Base-by-base conservation (phyloP, 164 flowering plant genomes). In the Houttuynia cordata region DNA sequence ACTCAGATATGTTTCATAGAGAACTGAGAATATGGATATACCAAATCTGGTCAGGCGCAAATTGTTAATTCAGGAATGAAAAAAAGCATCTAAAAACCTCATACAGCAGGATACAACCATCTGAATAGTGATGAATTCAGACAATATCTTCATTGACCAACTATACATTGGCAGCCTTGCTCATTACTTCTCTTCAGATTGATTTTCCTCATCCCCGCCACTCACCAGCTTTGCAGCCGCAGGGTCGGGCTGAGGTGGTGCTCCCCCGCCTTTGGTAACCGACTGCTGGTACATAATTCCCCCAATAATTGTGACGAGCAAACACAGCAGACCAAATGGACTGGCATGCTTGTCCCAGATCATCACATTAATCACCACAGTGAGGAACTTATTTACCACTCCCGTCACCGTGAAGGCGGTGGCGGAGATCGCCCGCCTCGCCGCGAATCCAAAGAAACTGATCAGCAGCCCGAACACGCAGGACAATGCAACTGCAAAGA, bases 301-400 rank as follows among this genome's bases (percentile, higher is more conserved):
- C 13, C 98, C 98, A 0, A 73, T 68, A 71, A 91, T 73, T 1
- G 95, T 88, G 49, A 83, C 60, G 39, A 87, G 80, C 63, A 91
- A 79, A 70, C 95, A 86, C 55, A 87, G 71, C 80, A 88, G 75
- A 30, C 98, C 98, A 66, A 88, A 67, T 0, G 89, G 92, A 66
- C 76, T 82, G 14, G 98, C 92, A 76, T 91, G 98, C 75, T 87
- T 91, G 74, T 91, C 98, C 98, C 96, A 91, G 62, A 91, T 91
- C 67, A 75, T 4, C 56, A 88, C 96, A 76, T 91, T 91, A 58
- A 88, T 88, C 4, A 79, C 91, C 47, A 91, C 98, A 0, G 98
- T 91, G 10, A 91, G 80, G 60, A 91, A 88, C 83, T 91, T 91
- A 65, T 87, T 91, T 40, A 91, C 98, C 42, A 91, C 96, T 0